A percentile compares a stretch with the other conserved stretches of the same genome.
phyloP scores from a whole-genome alignment of 441 rosid species.

The Capsella rubella region DNA sequence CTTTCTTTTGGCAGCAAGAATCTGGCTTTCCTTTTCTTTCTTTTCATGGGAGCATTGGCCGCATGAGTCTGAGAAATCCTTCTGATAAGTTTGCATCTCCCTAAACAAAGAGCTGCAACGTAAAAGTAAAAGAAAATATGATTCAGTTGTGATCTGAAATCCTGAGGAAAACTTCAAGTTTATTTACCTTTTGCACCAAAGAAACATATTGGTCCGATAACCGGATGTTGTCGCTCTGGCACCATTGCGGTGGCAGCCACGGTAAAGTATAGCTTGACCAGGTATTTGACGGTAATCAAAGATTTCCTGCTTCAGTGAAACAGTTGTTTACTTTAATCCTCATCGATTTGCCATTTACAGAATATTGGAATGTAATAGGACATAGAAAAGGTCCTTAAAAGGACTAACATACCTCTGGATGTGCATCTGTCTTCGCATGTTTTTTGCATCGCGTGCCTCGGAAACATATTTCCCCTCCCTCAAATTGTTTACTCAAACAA shows the following conservation, averaged over 20 bases:
- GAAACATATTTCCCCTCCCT: conserved; percentile 81
- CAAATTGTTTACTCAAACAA: conserved; percentile 80
- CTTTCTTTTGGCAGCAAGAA: conserved; percentile 56
- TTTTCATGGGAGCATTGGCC: conserved; percentile 62
- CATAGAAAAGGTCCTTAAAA: not conserved
- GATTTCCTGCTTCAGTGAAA: conserved; percentile 56
- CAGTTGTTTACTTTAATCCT: conserved; percentile 9
- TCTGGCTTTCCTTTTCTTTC: conserved; percentile 53
- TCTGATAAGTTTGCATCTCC: conserved; percentile 65
- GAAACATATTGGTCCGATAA: conserved; percentile 63
- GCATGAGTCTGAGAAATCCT: conserved; percentile 65
- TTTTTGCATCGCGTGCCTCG: conserved; percentile 76
- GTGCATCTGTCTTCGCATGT: conserved; percentile 67
- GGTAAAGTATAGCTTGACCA: conserved; percentile 81
- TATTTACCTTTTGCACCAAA: conserved; percentile 89
- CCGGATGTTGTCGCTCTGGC: conserved; percentile 83
- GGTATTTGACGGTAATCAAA: conserved; percentile 68
- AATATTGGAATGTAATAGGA: not conserved
- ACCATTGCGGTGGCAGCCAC: conserved; percentile 87
- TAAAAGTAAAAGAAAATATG: conserved; percentile 48
- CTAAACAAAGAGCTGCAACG: conserved; percentile 69
- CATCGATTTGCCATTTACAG: not conserved
- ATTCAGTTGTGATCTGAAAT: conserved; percentile 50
- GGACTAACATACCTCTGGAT: conserved; percentile 61
- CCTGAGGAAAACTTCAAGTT: conserved; percentile 12